Conservation (phyloP, 139 green algal genomes). For the Auxenochlorella protothecoides region DNA sequence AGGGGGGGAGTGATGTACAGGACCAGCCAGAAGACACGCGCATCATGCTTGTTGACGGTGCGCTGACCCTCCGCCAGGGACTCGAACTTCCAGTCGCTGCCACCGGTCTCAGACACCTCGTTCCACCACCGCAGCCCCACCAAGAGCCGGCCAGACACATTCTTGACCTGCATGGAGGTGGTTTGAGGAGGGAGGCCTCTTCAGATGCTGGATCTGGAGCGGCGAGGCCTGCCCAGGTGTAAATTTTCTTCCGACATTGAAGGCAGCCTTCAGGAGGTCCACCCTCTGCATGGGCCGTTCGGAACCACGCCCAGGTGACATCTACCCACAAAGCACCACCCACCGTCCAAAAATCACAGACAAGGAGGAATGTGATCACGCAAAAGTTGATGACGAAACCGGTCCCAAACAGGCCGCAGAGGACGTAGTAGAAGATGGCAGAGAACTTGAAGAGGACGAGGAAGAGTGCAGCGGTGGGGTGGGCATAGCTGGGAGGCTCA, state of each 20-base stretch:
- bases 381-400: constrained; percentile 83
- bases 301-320: background rate
- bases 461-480: constrained; percentile 37
- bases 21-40: constrained; percentile 60
- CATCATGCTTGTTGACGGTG: constrained; percentile 55
- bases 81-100: constrained; percentile 89
- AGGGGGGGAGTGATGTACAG: constrained; percentile 44
- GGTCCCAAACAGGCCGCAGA: constrained; percentile 34
- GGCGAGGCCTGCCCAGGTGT: no score
- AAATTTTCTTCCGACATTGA: no score
- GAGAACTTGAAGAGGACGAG: constrained; percentile 39
- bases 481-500: constrained; percentile 19
- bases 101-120: constrained; percentile 78
- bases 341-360: constrained; percentile 87
- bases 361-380: constrained; percentile 62
- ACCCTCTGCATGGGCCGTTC: no score
- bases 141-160: constrained; percentile 81
- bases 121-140: constrained; percentile 97
- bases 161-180: constrained; percentile 63
- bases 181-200: no score
- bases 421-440: constrained; percentile 23
- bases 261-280: no score
- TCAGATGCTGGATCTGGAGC: background rate
- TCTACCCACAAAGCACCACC: constrained; percentile 6
- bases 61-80: constrained; percentile 60